Evolutionary conservation across 164 flowering plant species (phyloP), one percentile per base, ranked within the genome.

Genomic region (Magnolia sinica): DNA sequence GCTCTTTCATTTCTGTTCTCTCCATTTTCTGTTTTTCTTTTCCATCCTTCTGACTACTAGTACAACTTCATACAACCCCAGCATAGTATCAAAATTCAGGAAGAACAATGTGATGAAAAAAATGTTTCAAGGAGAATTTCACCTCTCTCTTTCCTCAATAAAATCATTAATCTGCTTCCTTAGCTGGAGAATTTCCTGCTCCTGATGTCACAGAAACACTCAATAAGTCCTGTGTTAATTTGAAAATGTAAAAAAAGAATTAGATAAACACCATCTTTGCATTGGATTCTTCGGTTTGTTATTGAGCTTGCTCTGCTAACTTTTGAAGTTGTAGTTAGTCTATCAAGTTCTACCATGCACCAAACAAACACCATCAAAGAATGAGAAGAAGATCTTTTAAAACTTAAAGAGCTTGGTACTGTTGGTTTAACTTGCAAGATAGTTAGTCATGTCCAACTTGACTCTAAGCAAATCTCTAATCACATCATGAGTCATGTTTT

Each of bases 401-500:
- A 31, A 72, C 1, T 72, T 51, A 61, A 68, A 64, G 49, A 52
- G 1, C 20, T 23, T 13, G 50, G 50, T 50, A 50, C 45, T 20
- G 19, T 11, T 71, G 5, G 58, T n/a, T 10, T 59, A 74, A 85
- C 95, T 89, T 87, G 92, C 98, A 49, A 92, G 93, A 83, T 89
- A 92, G 83, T 84, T 91, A 31, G 92, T 88, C 76, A 95, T 85
- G 85, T 95, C 98, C 83, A 93, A 78, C 74, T 91, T 95, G 71
- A 95, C 92, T 66, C 92, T 92, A 81, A 95, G 95, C 84, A 95
- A 81, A 85, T 95, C 98, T 69, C 97, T 88, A 75, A 92, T 92
- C 72, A 95, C 95, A 81, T 95, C 98, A 83, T 95, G 97, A 61
- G 97, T 93, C 98, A 95, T 93, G 90, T 89, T 92, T 71, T 95